Evolutionary conservation across 768 basidiomycete species (phyloP).

Genomic region (Boletus barrowsii): DNA sequence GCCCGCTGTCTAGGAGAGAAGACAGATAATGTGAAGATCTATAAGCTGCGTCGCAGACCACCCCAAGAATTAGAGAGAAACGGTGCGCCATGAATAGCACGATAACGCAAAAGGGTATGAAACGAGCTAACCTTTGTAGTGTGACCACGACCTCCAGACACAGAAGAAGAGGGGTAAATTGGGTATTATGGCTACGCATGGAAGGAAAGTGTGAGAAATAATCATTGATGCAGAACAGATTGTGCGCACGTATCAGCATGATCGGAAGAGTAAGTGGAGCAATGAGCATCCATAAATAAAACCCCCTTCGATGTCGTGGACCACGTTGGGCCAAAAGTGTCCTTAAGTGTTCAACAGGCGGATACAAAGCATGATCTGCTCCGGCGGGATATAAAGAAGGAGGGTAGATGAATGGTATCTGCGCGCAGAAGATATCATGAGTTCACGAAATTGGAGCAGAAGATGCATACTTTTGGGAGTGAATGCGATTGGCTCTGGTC

Average conservation of each 20-base stretch:
- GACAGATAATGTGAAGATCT: slow-evolving; percentile 68
- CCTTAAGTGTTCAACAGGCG: slow-evolving; percentile 45
- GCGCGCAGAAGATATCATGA: neutral
- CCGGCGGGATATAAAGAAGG: slow-evolving; percentile 53
- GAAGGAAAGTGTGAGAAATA: slow-evolving; percentile 1
- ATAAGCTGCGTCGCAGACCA: slow-evolving; percentile 45
- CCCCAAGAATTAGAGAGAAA: neutral
- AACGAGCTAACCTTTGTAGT: slow-evolving; percentile 60
- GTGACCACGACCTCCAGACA: slow-evolving; percentile 81
- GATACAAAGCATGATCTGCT: slow-evolving; percentile 24
- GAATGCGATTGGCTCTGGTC: slow-evolving; percentile 4
- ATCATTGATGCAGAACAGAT: neutral
- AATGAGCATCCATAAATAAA: slow-evolving; percentile 61
- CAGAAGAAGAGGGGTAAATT: slow-evolving; percentile 87
- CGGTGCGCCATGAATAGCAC: neutral
- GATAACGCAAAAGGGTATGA: neutral
- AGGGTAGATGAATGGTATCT: slow-evolving; percentile 52
- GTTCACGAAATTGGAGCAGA: neutral
- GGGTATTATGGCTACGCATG: slow-evolving; percentile 65
- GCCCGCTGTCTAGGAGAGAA: slow-evolving; percentile 51
- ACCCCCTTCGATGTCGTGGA: slow-evolving; percentile 64
- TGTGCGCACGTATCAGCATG: slow-evolving; percentile 65
- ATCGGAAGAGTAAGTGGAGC: slow-evolving; percentile 77
- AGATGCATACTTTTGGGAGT: slow-evolving; percentile 11
- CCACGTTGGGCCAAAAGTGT: slow-evolving; percentile 51